Base-by-base conservation (phyloP, 176 grass and related monocot genomes). In the Avena insularis region DNA sequence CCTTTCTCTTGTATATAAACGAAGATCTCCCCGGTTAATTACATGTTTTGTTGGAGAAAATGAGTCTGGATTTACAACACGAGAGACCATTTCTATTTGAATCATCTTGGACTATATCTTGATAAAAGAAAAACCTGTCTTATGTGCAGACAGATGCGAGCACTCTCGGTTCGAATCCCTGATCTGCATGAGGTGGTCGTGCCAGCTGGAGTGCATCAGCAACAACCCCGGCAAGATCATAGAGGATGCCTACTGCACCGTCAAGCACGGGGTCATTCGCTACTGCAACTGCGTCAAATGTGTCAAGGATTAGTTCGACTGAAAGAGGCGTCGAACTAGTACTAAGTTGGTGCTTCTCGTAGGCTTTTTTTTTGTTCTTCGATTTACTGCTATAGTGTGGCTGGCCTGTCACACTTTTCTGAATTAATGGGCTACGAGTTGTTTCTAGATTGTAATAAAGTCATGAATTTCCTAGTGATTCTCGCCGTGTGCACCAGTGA, bases 101-200 rank as follows among this genome's bases (percentile, higher is more conserved):
- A 1, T 35, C 13, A 16, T 15, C 13, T 67, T 6, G 31, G 17
- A 35, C 64, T 17, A 35, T 0, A 36, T 64, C 29, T 8, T 17
- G 29, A 67, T 0, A 1, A 3, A 35, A 6, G 6, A 3, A 35
- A 6, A 7, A 6, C 40, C 5, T 43, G 5, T 6, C 17, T 9
- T 29, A 17, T 67, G 64, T 17, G 64, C 31, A 67, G 64, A 67
- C 4, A 67, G 2, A 15, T 67, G 64, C 31, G 64, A 35, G 29
- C 35, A 67, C 1, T 16, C 29, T 9, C 29, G 14, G 16, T 67
- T 67, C 64, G 6, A 35, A 3, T 67, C 64, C 64, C 64, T 67
- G 64, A 67, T 67, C 14, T 67, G 64, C 64, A 67, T 67, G 64
- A 67, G 29, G 31, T 67, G 64, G 64, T 35, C 64, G 12, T 67